These are phyloP conservation scores for Cordyceps militaris DNA, from an alignment of 2,329 filamentous ascomycete species.

Conservation along the genomic window DNA sequence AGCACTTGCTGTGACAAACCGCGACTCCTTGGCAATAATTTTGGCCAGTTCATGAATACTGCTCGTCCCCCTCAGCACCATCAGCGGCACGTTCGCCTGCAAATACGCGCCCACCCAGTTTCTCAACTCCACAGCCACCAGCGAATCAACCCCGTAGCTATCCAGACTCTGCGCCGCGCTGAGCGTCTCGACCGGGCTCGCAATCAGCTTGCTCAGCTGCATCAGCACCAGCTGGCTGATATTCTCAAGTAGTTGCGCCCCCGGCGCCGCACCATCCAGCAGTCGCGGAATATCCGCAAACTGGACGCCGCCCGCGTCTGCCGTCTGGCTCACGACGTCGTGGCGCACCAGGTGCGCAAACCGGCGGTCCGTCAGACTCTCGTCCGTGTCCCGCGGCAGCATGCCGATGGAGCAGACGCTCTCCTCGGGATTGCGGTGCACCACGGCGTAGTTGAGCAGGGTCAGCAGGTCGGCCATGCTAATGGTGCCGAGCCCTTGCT, in stretches of 20 bases:
- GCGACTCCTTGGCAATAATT: neutral
- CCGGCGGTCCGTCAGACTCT: neutral
- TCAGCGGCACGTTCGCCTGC: constrained; percentile 18
- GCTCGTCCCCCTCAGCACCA: constrained; percentile 18
- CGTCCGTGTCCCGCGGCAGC: constrained; percentile 3
- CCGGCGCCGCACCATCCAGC: constrained; percentile 15
- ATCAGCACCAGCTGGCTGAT: constrained; percentile 15
- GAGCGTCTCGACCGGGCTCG: constrained; percentile 13
- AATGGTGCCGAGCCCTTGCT: constrained; percentile 20
- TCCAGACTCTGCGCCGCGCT: constrained; percentile 13
- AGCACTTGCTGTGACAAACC: neutral
- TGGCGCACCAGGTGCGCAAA: constrained; percentile 14
- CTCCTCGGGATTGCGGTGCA: constrained; percentile 14
- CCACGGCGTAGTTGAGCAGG: neutral
- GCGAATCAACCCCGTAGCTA: constrained; percentile 24
- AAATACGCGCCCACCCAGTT: constrained; percentile 18
- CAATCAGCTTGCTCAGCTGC: constrained; percentile 14
- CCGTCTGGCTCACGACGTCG: constrained; percentile 15
- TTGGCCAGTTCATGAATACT: constrained; percentile 15
- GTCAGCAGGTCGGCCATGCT: neutral
- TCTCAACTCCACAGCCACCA: constrained; percentile 24
- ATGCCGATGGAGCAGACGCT: constrained; percentile 21
- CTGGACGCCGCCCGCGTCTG: constrained; percentile 11
- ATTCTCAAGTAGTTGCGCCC: constrained; percentile 17
- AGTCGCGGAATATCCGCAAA: neutral